These are phyloP conservation scores for Cutaneotrichosporon sp. DNA, from an alignment of 1,284 basidiomycete genomes.

Conservation along the genomic window DNA sequence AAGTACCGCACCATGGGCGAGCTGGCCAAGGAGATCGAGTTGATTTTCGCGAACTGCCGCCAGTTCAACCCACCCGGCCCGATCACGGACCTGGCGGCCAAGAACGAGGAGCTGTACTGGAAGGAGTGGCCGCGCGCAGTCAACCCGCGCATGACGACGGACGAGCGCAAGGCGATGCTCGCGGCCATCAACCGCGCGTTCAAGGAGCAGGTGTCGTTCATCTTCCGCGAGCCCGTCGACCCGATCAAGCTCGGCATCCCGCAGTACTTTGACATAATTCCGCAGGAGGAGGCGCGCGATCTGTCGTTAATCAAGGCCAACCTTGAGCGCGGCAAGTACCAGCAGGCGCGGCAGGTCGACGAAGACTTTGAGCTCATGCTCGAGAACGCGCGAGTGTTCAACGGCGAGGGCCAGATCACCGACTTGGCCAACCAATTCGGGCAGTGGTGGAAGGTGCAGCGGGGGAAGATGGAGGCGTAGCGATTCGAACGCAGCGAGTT, in stretches of 20 bases:
- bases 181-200: conserved; percentile 70
- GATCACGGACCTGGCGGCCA: conserved; percentile 68
- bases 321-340: conserved; percentile 60
- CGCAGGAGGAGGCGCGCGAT: conserved; percentile 75
- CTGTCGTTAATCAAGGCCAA: conserved; percentile 78
- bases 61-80: conserved; percentile 77
- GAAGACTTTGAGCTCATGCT: conserved; percentile 51
- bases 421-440: conserved; percentile 42
- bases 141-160: conserved; percentile 71
- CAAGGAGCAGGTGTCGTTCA: conserved; percentile 71
- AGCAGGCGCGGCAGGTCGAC: conserved; percentile 42
- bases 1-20: conserved; percentile 78
- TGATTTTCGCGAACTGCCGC: conserved; percentile 85
- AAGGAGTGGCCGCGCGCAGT: conserved; percentile 82
- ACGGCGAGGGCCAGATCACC: conserved; percentile 41
- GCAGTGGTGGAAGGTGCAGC: conserved; percentile 43
- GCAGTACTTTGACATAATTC: conserved; percentile 50
- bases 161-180: conserved; percentile 79
- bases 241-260: conserved; percentile 45
- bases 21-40: conserved; percentile 76
- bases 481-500: neutral
- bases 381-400: conserved; percentile 51
- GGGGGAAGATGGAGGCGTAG: conserved; percentile 40
- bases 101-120: conserved; percentile 72
- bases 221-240: conserved; percentile 73